Conservation (phyloP, 2,329 filamentous ascomycete species). For the Fusarium metavorans region DNA sequence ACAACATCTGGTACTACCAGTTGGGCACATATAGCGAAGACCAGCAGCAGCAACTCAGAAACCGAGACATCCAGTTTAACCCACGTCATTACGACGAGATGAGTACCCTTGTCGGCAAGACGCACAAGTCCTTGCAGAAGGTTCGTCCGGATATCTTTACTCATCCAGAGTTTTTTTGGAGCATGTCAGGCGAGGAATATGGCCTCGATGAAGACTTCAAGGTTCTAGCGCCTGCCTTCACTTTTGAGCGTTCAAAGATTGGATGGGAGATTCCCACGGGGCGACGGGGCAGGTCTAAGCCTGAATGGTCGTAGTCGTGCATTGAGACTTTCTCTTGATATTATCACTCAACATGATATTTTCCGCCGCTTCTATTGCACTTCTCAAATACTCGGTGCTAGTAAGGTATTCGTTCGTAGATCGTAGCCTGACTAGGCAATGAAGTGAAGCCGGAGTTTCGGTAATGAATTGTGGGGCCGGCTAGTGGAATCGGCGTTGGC, state of each 20-base stretch:
- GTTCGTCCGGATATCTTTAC: not conserved
- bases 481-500: not conserved
- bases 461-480: not conserved
- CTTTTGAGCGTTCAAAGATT: not conserved
- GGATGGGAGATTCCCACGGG: not conserved
- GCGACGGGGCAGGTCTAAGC: not conserved
- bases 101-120: not conserved
- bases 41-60: not conserved
- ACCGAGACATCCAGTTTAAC: not conserved
- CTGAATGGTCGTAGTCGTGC: not conserved
- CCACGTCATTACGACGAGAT: not conserved
- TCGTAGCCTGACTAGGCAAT: not conserved
- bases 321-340: not conserved
- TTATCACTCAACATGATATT: not conserved
- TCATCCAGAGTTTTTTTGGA: not conserved
- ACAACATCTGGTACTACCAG: not conserved
- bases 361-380: not conserved
- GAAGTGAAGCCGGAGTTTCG: not conserved
- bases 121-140: not conserved
- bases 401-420: not conserved
- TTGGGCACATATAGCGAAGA: not conserved
- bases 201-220: not conserved
- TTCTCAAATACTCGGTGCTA: not conserved
- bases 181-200: not conserved
- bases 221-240: not conserved